Percentiles rank a stretch among this genome's conserved stretches.
Evolutionary conservation across 2,329 filamentous ascomycete genomes (phyloP).

Genomic region (Ophiostoma novo-ulmi): DNA sequence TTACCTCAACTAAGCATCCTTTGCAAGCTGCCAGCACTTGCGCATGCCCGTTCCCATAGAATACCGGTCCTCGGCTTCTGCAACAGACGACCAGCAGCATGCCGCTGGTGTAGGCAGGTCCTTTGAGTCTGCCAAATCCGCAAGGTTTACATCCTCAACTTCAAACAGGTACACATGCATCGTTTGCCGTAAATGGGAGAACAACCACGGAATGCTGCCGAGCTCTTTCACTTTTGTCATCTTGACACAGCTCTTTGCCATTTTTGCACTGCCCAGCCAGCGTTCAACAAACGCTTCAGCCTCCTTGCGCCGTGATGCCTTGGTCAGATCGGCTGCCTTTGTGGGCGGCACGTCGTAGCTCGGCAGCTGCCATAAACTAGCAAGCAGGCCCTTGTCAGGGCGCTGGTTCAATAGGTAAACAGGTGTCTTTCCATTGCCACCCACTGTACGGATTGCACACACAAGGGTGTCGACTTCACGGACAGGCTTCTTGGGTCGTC

Average conservation of each 20-base stretch:
- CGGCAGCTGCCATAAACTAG: constrained; percentile 54
- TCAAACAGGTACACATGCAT: constrained; percentile 54
- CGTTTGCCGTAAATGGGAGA: constrained; percentile 52
- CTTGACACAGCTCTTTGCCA: background rate
- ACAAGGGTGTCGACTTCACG: constrained; percentile 50
- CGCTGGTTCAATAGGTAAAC: constrained; percentile 47
- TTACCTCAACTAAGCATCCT: constrained; percentile 22
- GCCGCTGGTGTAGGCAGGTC: constrained; percentile 11
- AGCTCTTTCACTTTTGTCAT: constrained; percentile 40
- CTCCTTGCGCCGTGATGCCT: constrained; percentile 12
- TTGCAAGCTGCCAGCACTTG: constrained; percentile 50
- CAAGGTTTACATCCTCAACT: constrained; percentile 27
- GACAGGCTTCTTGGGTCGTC: constrained; percentile 47
- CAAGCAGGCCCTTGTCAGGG: constrained; percentile 50
- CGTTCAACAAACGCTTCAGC: constrained; percentile 20
- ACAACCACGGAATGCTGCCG: constrained; percentile 53
- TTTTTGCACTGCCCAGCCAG: background rate
- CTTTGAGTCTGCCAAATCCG: background rate
- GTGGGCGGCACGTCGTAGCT: constrained; percentile 33
- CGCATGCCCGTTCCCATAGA: constrained; percentile 57
- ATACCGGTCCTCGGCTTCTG: constrained; percentile 41
- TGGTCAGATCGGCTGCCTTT: background rate
- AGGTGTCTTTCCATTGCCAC: constrained; percentile 34
- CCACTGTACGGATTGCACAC: constrained; percentile 42
- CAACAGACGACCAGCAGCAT: constrained; percentile 38